phyloP scores from a whole-genome alignment of 169 alveolate genomes.

The Besnoitia besnoiti region DNA sequence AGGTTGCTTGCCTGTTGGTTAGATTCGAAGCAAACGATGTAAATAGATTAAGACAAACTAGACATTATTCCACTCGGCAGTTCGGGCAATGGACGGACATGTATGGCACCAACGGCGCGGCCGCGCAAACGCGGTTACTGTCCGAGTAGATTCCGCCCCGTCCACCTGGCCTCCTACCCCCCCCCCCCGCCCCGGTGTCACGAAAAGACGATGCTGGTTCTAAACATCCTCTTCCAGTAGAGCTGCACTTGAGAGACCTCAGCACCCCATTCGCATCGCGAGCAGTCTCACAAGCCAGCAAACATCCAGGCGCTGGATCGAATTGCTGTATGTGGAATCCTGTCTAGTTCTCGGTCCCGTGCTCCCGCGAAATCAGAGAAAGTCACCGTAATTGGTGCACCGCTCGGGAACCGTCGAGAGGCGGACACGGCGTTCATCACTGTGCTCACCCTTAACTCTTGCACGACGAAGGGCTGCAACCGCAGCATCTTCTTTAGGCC shows the following conservation, averaged over 20 bases:
- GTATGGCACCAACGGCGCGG: too few species aligned
- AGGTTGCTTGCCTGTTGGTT: too few species aligned
- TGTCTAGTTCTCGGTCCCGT: background rate
- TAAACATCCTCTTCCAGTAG: background rate
- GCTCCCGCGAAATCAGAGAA: background rate
- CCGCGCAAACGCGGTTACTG: too few species aligned
- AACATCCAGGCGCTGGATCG: background rate
- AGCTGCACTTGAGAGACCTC: background rate
- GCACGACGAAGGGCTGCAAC: conserved; percentile 28
- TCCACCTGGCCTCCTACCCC: too few species aligned
- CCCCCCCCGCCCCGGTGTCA: too few species aligned
- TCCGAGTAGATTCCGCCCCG: too few species aligned
- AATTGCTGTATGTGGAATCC: background rate
- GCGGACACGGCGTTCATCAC: conserved; percentile 31
- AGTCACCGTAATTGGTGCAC: background rate
- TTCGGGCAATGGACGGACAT: too few species aligned
- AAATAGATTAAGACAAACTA: too few species aligned
- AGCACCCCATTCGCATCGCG: background rate
- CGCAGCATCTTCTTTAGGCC: background rate
- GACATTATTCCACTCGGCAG: too few species aligned
- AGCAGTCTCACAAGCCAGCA: background rate
- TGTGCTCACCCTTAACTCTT: background rate
- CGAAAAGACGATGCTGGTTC: background rate
- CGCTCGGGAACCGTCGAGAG: conserved; percentile 34
- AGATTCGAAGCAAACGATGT: too few species aligned